Base-by-base conservation (phyloP, 1,284 basidiomycete species). In the Irpex sp. region DNA sequence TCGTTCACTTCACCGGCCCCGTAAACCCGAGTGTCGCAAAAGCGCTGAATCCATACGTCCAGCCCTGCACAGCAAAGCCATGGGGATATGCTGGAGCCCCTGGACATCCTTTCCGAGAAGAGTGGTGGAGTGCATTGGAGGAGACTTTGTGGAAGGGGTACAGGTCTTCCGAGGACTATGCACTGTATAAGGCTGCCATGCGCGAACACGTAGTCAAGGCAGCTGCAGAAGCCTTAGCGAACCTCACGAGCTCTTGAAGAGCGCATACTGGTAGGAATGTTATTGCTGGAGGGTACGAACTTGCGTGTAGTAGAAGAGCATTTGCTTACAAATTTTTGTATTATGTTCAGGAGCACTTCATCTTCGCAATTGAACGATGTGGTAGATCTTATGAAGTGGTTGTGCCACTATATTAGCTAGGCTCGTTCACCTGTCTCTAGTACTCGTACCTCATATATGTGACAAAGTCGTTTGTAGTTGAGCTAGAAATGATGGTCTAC, bases 1-100 rank as follows among this genome's bases (percentile, higher is more conserved):
- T 87, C 64, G 80, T 86, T 7, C 85, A 86, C 66, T 87, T 86
- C 71, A 85, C 83, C 0, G 84, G 85, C 0, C 79, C 83, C 0
- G 74, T 84, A 17, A 75, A 84, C 68, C 83, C 84, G 0, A 66
- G 69, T 3, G 60, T 84, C 63, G 77, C 71, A 5, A 70, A 75
- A 8, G 77, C 83, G 3, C 66, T 86, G 65, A 84, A 84, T 67
- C 80, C 81, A 0, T 82, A 77, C 64, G 76, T 84, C 33, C 83
- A 81, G 66, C 84, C 83, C 3, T 82, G 74, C 63, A 80, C 79
- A 1, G 75, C 81, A 5, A 87, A 86, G 63, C 84, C 84, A 0
- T 86, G 85, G 84, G 83, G 83, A 1, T 85, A 84, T 64, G 75
- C 79, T 0, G 81, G 83, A 5, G 76, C 82, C 0, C 83, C 82